Evolutionary conservation across 2,329 filamentous ascomycete genomes (phyloP).

Genomic region (Teratosphaeria zuluensis): DNA sequence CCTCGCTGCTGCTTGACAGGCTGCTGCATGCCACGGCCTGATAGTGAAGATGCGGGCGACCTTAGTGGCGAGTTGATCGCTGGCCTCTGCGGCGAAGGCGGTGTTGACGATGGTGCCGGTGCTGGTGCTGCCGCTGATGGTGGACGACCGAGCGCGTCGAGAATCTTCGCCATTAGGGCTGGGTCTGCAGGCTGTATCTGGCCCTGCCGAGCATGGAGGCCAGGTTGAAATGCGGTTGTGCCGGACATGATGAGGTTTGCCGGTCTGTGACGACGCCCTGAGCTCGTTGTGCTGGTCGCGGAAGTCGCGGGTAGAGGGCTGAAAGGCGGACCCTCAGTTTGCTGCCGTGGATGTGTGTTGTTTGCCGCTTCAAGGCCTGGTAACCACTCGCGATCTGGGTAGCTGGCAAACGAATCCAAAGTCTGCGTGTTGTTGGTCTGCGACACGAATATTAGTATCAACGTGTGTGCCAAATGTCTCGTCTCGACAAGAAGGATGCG

Average conservation of each 20-base stretch:
- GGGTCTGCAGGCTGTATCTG: neutral
- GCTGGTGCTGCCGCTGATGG: neutral
- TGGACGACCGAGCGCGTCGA: neutral
- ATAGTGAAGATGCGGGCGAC: neutral
- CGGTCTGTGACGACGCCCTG: neutral
- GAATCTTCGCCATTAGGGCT: neutral
- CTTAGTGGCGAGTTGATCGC: neutral
- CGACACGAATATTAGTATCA: neutral
- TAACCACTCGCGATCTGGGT: conserved; percentile 9
- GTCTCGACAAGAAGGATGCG: neutral
- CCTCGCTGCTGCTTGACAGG: conserved; percentile 2
- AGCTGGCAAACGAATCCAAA: conserved; percentile 15
- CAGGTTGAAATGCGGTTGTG: neutral
- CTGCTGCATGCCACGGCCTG: conserved; percentile 4
- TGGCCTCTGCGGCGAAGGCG: neutral
- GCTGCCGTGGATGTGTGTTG: neutral
- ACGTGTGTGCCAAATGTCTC: neutral
- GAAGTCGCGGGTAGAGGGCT: neutral
- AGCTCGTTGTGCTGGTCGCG: neutral
- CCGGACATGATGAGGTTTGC: neutral
- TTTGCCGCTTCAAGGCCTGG: neutral
- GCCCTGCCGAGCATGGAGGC: neutral
- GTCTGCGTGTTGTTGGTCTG: conserved; percentile 16
- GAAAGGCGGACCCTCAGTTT: neutral
- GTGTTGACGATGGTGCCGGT: no score